Percentiles rank a stretch among this genome's conserved stretches.
These are phyloP conservation scores for Hypoxylon rickii DNA, from an alignment of 495 filamentous ascomycete genomes.

Conservation along the genomic window DNA sequence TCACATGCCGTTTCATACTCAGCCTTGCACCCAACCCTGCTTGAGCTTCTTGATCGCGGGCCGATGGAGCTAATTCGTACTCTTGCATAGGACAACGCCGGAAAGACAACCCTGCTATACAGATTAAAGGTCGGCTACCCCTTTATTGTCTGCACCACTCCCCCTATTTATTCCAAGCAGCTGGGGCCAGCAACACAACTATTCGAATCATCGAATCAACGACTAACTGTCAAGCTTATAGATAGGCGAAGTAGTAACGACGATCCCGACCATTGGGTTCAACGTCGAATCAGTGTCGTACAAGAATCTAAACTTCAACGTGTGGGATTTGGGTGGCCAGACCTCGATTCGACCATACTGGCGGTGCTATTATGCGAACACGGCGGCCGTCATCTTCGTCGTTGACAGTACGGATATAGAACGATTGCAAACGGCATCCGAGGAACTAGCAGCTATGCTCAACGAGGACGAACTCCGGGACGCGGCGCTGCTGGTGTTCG, in stretches of 20 bases:
- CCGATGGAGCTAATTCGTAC: constrained; percentile 17
- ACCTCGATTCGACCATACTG: constrained; percentile 97
- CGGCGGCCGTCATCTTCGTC: constrained; percentile 98
- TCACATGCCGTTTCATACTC: constrained; percentile 28
- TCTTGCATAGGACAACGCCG: constrained; percentile 83
- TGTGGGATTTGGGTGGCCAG: constrained; percentile 98
- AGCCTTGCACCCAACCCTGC: constrained; percentile 9
- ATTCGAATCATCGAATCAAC: no score
- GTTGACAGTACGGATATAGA: constrained; percentile 98
- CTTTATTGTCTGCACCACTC: no score
- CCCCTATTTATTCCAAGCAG: no score
- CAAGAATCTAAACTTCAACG: constrained; percentile 96
- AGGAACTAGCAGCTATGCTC: constrained; percentile 92
- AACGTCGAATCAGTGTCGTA: constrained; percentile 98
- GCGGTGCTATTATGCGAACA: constrained; percentile 99
- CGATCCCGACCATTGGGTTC: constrained; percentile 98
- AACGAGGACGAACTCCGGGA: constrained; percentile 96
- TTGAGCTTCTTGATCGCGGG: constrained; percentile 20
- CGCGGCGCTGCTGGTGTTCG: constrained; percentile 90
- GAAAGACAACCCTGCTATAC: constrained; percentile 96
- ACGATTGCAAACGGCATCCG: constrained; percentile 85
- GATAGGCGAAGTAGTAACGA: constrained; percentile 98
- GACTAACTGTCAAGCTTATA: constrained; percentile 42
- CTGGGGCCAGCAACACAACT: no score
- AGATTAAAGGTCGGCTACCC: constrained; percentile 77